Percentiles rank a stretch among this genome's conserved stretches.
Evolutionary conservation across 140 eudicot genomes (phyloP).

Genomic region (Oenanthe javanica): DNA sequence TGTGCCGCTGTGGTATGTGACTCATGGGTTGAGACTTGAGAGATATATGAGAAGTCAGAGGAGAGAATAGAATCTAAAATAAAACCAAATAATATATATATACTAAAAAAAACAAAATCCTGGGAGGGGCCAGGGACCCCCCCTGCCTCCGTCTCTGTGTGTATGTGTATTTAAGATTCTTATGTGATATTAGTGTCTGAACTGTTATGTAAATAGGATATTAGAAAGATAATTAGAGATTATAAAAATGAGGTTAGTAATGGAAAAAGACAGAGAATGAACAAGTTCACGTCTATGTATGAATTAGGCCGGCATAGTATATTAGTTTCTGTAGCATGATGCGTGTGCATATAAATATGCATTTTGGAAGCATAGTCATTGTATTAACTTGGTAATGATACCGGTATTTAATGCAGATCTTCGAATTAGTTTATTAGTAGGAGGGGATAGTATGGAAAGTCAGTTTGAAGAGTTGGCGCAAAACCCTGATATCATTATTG

Average conservation of each 20-base stretch:
- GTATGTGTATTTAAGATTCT: background rate
- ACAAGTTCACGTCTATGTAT: too few species aligned
- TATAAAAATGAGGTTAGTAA: background rate
- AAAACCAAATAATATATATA: too few species aligned
- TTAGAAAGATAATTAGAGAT: background rate
- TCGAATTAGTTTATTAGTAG: slow-evolving; percentile 73
- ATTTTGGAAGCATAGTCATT: background rate
- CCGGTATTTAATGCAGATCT: slow-evolving; percentile 44
- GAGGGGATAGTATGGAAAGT: slow-evolving; percentile 90
- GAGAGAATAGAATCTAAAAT: too few species aligned
- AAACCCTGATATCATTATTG: slow-evolving; percentile 81
- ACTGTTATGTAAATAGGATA: too few species aligned
- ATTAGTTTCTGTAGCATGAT: background rate
- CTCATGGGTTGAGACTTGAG: too few species aligned
- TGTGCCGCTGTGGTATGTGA: too few species aligned
- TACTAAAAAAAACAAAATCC: too few species aligned
- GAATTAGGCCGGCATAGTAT: background rate
- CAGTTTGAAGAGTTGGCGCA: slow-evolving; percentile 90
- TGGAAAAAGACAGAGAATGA: too few species aligned
- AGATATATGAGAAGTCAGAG: too few species aligned
- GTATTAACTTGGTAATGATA: background rate
- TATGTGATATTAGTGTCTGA: background rate
- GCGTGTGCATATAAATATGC: background rate
- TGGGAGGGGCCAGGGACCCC: too few species aligned
- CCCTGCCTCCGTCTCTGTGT: too few species aligned